These are phyloP conservation scores for Fomitiporia mediterranea DNA, from an alignment of 1,284 basidiomycete genomes.

Conservation along the genomic window DNA sequence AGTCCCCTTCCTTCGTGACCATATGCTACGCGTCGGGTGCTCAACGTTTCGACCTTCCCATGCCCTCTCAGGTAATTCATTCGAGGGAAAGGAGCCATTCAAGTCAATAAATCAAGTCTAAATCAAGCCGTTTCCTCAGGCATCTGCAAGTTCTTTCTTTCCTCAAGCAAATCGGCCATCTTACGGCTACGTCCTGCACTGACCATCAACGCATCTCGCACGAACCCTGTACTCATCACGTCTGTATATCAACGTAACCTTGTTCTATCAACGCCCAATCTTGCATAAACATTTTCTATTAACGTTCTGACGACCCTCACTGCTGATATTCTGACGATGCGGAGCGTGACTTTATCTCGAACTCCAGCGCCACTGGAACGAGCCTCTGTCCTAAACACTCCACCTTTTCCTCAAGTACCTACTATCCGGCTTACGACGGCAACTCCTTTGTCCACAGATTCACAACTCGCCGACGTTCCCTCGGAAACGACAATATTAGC, in stretches of 20 bases:
- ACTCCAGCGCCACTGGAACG: constrained; percentile 27
- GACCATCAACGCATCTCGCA: constrained; percentile 11
- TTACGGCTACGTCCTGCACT: constrained; percentile 17
- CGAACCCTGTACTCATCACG: constrained; percentile 11
- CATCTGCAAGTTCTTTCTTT: constrained; percentile 1
- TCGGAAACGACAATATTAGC: constrained; percentile 32
- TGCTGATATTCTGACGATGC: not conserved
- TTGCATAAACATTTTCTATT: constrained; percentile 3
- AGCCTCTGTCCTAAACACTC: constrained; percentile 31
- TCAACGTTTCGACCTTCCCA: not conserved
- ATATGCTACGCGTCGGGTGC: not conserved
- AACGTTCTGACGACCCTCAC: constrained; percentile 11
- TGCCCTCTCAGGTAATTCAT: not conserved
- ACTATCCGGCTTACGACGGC: constrained; percentile 66
- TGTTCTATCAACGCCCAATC: constrained; percentile 1
- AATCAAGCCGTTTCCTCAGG: not conserved
- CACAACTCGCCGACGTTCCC: constrained; percentile 34
- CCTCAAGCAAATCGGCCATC: constrained; percentile 10
- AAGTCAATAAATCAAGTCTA: constrained; percentile 4
- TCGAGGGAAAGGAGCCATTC: constrained; percentile 8
- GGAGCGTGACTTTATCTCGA: constrained; percentile 30
- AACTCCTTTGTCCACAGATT: constrained; percentile 51
- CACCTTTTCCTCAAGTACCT: constrained; percentile 36
- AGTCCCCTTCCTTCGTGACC: not conserved
- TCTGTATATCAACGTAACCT: constrained; percentile 3